phyloP scores from a whole-genome alignment of 2,329 filamentous ascomycete species.

The Pseudogymnoascus sp. region DNA sequence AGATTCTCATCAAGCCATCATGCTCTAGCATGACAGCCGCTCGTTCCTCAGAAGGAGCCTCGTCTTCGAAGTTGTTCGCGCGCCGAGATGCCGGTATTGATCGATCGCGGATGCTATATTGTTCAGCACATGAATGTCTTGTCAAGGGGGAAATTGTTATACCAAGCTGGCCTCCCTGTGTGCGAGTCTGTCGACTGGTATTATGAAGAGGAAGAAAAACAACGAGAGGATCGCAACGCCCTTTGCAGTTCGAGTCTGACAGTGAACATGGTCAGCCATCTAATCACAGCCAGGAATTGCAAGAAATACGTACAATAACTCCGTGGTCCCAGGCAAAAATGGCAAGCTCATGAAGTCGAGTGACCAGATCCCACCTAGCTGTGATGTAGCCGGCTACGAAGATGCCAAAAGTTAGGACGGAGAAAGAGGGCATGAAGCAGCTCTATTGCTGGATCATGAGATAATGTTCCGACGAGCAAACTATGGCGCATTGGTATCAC shows the following conservation, averaged over 20 bases:
- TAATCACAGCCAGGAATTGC: neutral
- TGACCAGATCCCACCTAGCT: slow-evolving; percentile 97
- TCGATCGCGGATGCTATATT: slow-evolving; percentile 69
- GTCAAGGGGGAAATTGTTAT: slow-evolving; percentile 31
- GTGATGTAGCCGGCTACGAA: slow-evolving; percentile 99
- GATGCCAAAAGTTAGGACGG: slow-evolving; percentile 88
- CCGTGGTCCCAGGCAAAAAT: slow-evolving; percentile 99
- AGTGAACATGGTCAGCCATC: slow-evolving; percentile 9
- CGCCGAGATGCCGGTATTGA: slow-evolving; percentile 77
- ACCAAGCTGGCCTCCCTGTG: slow-evolving; percentile 73
- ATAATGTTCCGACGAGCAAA: neutral
- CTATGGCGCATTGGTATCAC: slow-evolving; percentile 8
- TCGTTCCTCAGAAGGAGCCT: slow-evolving; percentile 70
- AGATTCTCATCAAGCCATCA: slow-evolving; percentile 94
- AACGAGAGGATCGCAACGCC: slow-evolving; percentile 76
- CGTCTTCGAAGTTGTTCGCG: slow-evolving; percentile 89
- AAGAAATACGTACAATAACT: slow-evolving; percentile 63
- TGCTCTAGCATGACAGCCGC: slow-evolving; percentile 56
- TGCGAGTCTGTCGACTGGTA: slow-evolving; percentile 79
- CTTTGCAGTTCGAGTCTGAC: slow-evolving; percentile 72
- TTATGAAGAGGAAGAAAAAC: slow-evolving; percentile 74
- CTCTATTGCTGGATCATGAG: slow-evolving; percentile 21
- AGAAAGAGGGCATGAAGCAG: slow-evolving; percentile 86
- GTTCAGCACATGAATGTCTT: slow-evolving; percentile 20
- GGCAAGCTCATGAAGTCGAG: slow-evolving; percentile 89